A percentile compares a stretch with the other conserved stretches of the same genome.
These are phyloP conservation scores for Tetracentron sinense DNA, from an alignment of 164 flowering plant species.

Conservation along the genomic window DNA sequence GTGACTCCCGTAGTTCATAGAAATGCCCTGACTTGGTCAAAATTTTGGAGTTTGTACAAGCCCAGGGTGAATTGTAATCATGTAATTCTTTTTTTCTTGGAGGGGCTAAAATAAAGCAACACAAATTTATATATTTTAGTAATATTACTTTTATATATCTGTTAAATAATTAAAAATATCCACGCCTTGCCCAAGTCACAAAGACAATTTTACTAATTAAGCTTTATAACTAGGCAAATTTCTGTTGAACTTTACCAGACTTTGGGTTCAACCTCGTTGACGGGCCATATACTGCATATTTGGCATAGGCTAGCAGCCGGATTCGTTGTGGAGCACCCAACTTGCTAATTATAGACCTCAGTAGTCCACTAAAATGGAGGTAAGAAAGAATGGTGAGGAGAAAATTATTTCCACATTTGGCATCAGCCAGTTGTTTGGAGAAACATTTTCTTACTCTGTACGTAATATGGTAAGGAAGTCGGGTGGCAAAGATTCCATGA, in stretches of 20 bases:
- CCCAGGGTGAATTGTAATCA: not conserved
- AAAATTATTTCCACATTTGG: not conserved
- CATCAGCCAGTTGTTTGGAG: not conserved
- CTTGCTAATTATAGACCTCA: conserved; percentile 61
- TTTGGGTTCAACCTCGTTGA: conserved; percentile 31
- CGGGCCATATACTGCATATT: conserved; percentile 63
- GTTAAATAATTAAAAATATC: not conserved
- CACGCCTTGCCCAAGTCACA: not conserved
- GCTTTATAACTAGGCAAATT: not conserved
- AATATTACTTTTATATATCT: not conserved
- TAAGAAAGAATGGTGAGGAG: not conserved
- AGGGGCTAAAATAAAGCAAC: no score
- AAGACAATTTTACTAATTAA: not conserved
- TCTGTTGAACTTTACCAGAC: conserved; percentile 35
- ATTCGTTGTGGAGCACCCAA: conserved; percentile 63
- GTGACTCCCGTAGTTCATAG: not conserved
- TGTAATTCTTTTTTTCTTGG: no score
- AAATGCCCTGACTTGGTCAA: no score
- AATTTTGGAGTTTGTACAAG: not conserved
- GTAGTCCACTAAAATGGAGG: conserved; percentile 56
- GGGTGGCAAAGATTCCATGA: conserved; percentile 88
- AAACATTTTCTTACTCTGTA: conserved; percentile 52
- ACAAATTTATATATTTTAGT: no score
- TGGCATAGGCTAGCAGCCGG: conserved; percentile 68
- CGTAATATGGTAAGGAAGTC: conserved; percentile 70